Base-by-base conservation (phyloP, 805 yeast genomes). In the Ogataea siamensis region DNA sequence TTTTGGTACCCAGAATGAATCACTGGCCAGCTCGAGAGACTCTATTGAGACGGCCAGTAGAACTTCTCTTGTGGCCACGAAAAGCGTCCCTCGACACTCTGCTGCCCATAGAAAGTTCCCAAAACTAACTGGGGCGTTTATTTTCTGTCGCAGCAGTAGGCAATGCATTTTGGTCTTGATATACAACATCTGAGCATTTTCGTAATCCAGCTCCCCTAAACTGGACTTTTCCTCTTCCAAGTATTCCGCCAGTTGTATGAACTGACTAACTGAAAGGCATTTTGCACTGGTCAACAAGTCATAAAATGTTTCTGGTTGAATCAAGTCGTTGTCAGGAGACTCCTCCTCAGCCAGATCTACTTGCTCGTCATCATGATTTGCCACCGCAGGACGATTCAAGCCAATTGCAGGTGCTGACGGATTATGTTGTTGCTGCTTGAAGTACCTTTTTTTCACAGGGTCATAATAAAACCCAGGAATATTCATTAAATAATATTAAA, bases 381-480 rank as follows among this genome's bases (percentile, higher is more conserved):
- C 8, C 14, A 4, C 7, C 7, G 25, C 13, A 2, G 12, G 13
- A 11, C 25, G 25, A n/a, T 13, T 13, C 25, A 22, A 13, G 2
- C n/a, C 25, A 22, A 22, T 7, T n/a, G 25, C 25, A 10, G 25
- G 25, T 5, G 25, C 5, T 3, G 25, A n/a, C 25, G 5, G n/a
- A 7, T n/a, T n/a, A n/a, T 22, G 25, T n/a, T 13, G 12, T 7
- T 22, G 13, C 13, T 20, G 17, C 23, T 37, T 45, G 34, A 51
- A 51, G 42, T 51, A 51, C 32, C 44, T 37, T 28, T 42, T 43
- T 28, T 42, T 43, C 17, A 38, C 43, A 15, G 42, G 45, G 28
- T 52, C 57, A 34, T 37, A 52, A 32, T 46, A 45, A 29, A 47
- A 49, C 2, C 57, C 57, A 10, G 55, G 52, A 11, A 49, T 29